A percentile compares a stretch with the other conserved stretches of the same genome.
phyloP scores from a whole-genome alignment of 176 grass and related monocot genomes.

The Areca catechu region DNA sequence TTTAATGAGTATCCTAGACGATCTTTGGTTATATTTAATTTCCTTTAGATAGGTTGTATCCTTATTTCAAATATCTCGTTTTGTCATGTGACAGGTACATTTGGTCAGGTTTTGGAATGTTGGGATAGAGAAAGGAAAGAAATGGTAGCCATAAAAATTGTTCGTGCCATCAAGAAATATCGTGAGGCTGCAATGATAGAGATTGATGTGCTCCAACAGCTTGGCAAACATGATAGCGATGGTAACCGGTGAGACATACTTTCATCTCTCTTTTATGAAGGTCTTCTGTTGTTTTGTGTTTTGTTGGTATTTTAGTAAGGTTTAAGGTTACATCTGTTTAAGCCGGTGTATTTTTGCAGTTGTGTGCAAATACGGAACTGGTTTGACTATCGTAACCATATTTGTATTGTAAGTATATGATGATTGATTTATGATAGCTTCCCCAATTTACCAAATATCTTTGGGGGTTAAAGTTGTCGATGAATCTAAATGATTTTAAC shows the following conservation, averaged over 20 bases:
- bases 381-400: slow-evolving; percentile 72
- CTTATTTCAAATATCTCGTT: background rate
- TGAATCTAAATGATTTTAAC: slow-evolving; percentile 44
- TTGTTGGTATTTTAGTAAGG: slow-evolving; percentile 12
- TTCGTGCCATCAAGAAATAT: slow-evolving; percentile 73
- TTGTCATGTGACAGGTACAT: slow-evolving; percentile 43
- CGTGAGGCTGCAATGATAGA: slow-evolving; percentile 75
- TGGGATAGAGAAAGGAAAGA: slow-evolving; percentile 90
- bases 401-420: slow-evolving; percentile 79
- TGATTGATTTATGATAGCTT: slow-evolving; percentile 32
- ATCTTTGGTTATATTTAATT: background rate
- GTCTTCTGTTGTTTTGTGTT: slow-evolving; percentile 2
- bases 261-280: background rate
- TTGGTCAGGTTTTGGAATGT: slow-evolving; percentile 88
- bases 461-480: slow-evolving; percentile 27
- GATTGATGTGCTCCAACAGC: slow-evolving; percentile 72
- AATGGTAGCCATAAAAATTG: slow-evolving; percentile 88
- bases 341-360: slow-evolving; percentile 35
- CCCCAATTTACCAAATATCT: slow-evolving; percentile 25
- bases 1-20: too few species aligned
- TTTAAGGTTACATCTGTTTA: slow-evolving; percentile 22
- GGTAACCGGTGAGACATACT: slow-evolving; percentile 48
- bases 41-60: background rate
- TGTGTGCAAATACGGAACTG: slow-evolving; percentile 83
- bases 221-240: slow-evolving; percentile 44